A percentile compares a stretch with the other conserved stretches of the same genome.
Conservation (phyloP, 2,329 filamentous ascomycete species). For the Monosporascus sp. region DNA sequence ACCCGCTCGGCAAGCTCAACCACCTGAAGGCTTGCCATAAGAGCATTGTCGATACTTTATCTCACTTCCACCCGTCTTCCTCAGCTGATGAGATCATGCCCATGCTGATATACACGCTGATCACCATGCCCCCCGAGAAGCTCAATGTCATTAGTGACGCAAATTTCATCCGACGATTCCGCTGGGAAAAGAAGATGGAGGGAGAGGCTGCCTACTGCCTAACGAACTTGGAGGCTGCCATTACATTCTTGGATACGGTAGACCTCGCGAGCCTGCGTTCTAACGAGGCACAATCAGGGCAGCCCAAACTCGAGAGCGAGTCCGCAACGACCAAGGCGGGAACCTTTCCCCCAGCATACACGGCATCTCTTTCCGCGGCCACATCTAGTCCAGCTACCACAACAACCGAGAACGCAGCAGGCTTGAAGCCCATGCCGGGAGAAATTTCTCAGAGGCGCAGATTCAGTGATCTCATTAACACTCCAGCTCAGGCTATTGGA, state of each 20-base stretch:
- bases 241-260: conserved; percentile 91
- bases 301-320: conserved; percentile 48
- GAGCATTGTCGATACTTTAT: conserved; percentile 82
- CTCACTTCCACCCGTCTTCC: conserved; percentile 66
- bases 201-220: conserved; percentile 95
- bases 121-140: conserved; percentile 79
- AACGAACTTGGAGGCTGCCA: conserved; percentile 90
- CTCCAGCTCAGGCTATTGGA: conserved; percentile 74
- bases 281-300: conserved; percentile 68
- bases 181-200: conserved; percentile 78
- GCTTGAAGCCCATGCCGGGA: conserved; percentile 31
- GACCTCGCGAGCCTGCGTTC: conserved; percentile 83
- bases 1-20: conserved; percentile 85
- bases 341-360: conserved; percentile 54
- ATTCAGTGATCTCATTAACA: conserved; percentile 80
- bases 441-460: conserved; percentile 54
- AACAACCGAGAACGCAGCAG: conserved; percentile 24
- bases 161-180: conserved; percentile 90
- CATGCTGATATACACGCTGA: conserved; percentile 91
- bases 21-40: conserved; percentile 86
- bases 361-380: conserved; percentile 35
- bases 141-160: conserved; percentile 90
- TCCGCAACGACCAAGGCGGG: conserved; percentile 45
- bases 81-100: conserved; percentile 97
- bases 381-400: conserved; percentile 26